Evolutionary conservation across 23 red algal genomes (phyloP), one percentile per base, ranked within the genome.

Genomic region (Cyanidiococcus yangmingshanensis): DNA sequence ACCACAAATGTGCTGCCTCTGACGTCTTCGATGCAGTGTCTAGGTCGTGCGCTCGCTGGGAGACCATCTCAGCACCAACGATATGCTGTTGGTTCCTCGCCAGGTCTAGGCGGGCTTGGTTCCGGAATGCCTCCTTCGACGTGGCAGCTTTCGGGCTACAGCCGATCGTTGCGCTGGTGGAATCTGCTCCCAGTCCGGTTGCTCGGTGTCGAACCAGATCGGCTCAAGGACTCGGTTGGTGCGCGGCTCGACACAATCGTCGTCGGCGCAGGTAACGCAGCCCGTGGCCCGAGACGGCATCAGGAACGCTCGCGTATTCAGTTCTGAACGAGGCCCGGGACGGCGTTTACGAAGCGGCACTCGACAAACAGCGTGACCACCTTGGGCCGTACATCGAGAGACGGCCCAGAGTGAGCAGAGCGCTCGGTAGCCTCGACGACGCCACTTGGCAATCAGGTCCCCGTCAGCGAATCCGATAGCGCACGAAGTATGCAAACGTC

Each of bases 361-460:
- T 25, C 63, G 63, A 30, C 63, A 71, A 7, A 71, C 7, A 7
- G 63, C 21, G 27, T 71, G 63, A 25, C n/a, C 32, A 7, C 63
- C 16, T 3, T 2, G 12, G 3, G 21, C n/a, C 3, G 63, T 71
- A 7, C 63, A 32, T 12, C 63, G 63, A 7, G 63, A 71, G 3
- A 71, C 27, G 12, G 63, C 63, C 63, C 21, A 32, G n/a, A 71
- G 32, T 29, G 63, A 71, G 63, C 63, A 71, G n/a, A 71, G 63
- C 63, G 63, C 21, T 25, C 63, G 63, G 63, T 71, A 71, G 27
- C 63, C 63, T 2, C n/a, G 63, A 7, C 63, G 63, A 29, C 63
- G 63, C 63, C 63, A 71, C 63, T 71, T 71, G 63, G 63, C 63
- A 7, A 71, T 71, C 63, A 71, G 63, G n/a, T 71, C 63, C 7